Percentiles rank a stretch among this genome's conserved stretches.
phyloP scores from a whole-genome alignment of 1,284 basidiomycete species.

The Coniferiporia weirii region DNA sequence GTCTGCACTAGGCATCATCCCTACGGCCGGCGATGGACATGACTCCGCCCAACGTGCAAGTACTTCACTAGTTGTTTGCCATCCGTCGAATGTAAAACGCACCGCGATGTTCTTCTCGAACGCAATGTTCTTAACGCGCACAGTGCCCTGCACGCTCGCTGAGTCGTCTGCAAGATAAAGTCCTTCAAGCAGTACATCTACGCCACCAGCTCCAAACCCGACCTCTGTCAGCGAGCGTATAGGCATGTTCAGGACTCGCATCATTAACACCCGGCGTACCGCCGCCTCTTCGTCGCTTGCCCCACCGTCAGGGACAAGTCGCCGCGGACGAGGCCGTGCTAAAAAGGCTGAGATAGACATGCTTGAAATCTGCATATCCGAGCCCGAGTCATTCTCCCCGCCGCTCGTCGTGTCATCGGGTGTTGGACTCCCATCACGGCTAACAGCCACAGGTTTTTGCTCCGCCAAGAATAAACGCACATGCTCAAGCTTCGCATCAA shows the following conservation, averaged over 20 bases:
- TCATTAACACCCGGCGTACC: slow-evolving; percentile 35
- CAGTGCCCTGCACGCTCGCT: slow-evolving; percentile 56
- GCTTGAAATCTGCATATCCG: slow-evolving; percentile 44
- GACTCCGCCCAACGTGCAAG: slow-evolving; percentile 74
- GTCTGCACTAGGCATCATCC: neutral
- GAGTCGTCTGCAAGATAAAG: slow-evolving; percentile 59
- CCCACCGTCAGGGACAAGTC: slow-evolving; percentile 2
- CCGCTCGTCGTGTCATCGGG: slow-evolving; percentile 61
- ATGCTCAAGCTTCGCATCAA: slow-evolving; percentile 86
- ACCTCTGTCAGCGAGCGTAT: slow-evolving; percentile 16
- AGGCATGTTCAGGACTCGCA: slow-evolving; percentile 54
- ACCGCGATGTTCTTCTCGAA: slow-evolving; percentile 87
- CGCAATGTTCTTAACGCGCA: slow-evolving; percentile 81
- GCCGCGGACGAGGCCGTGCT: neutral
- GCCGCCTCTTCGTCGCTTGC: slow-evolving; percentile 22
- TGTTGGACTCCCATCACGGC: slow-evolving; percentile 84
- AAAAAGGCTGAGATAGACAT: slow-evolving; percentile 31
- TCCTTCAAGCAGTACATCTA: slow-evolving; percentile 49
- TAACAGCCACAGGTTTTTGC: slow-evolving; percentile 91
- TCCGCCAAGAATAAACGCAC: slow-evolving; percentile 92
- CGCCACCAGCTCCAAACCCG: slow-evolving; percentile 23
- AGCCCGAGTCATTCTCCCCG: slow-evolving; percentile 57
- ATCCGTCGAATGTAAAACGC: slow-evolving; percentile 90
- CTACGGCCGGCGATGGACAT: slow-evolving; percentile 17
- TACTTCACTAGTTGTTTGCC: slow-evolving; percentile 96